Evolutionary conservation across 23 red algal species (phyloP), one percentile per base, ranked within the genome.

Genomic region (Chondrus crispus): DNA sequence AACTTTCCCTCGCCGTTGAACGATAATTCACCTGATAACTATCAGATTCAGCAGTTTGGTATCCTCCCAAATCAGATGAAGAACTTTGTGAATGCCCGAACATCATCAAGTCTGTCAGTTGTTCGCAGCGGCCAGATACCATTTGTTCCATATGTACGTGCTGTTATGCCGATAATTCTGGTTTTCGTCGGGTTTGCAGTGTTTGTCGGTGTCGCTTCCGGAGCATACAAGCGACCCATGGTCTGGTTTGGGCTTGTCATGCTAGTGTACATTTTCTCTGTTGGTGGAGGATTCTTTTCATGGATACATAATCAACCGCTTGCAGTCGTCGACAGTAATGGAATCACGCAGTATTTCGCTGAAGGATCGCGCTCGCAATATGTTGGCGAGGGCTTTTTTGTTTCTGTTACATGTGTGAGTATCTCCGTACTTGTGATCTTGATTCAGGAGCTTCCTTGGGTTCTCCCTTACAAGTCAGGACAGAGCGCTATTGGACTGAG

Each of bases 261-360:
- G 26, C 55, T 87, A 26, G 82, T 94, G 2, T 94, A 94, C 37
- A 81, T 88, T 40, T 94, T 87, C 44, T 94, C 92, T n/a, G 81
- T 94, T 49, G 92, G 82, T 13, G 92, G 92, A 47, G 92, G 92
- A 24, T 83, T 88, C 40, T 94, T 88, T 71, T 82, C 92, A 30
- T 94, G 92, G 92, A 94, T 94, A 28, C 63, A 94, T 42, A 79
- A 88, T 77, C 28, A 60, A 14, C 92, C 92, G 14, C 73, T 87
- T 26, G 92, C 92, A 38, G 73, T 78, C 19, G 92, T 94, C 47
- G 74, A 94, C 46, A n/a, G 41, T 57, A 37, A 68, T 40, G 92
- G 92, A 57, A 63, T 53, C 2, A 79, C 48, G 42, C 62, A 88
- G 47, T 94, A 87, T 55, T 42, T 94, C 30, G 71, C 92, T 18